Conservation (phyloP, 345 rosid genomes). For the Camelina hispida region DNA sequence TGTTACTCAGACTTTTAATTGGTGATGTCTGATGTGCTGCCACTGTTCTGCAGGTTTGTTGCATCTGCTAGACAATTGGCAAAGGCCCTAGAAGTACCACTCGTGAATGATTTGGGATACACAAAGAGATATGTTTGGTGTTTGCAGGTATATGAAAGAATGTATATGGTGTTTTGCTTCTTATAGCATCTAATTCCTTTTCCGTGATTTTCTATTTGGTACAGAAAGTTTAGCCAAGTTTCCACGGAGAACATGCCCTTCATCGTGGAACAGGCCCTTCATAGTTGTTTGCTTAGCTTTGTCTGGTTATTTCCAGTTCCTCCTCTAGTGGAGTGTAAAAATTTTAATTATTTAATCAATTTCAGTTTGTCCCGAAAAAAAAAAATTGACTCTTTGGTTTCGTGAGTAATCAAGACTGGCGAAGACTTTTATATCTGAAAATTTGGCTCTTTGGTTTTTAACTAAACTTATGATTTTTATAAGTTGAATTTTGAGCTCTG, state of each 20-base stretch:
- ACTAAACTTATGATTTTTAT: too few species aligned
- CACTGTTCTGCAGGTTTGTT: conserved; percentile 71
- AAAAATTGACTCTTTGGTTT: too few species aligned
- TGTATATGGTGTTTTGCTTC: neutral
- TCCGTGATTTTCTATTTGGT: conserved; percentile 25
- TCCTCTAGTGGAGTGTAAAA: too few species aligned
- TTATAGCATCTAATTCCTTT: neutral
- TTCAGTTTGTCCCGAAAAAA: too few species aligned
- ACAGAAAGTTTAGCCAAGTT: conserved; percentile 97
- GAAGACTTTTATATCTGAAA: too few species aligned
- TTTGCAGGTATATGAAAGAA: conserved; percentile 69
- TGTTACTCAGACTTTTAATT: neutral
- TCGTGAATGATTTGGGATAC: conserved; percentile 98
- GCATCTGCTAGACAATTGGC: conserved; percentile 97
- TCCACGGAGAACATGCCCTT: conserved; percentile 72
- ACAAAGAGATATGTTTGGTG: conserved; percentile 98
- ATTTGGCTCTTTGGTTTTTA: too few species aligned
- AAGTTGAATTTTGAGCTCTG: too few species aligned
- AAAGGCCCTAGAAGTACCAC: conserved; percentile 94
- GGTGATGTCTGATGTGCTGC: conserved; percentile 26
- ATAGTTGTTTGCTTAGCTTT: too few species aligned
- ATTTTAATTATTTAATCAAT: too few species aligned
- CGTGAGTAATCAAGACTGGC: too few species aligned
- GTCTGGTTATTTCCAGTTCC: too few species aligned
- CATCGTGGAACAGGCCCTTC: too few species aligned